Conservation (phyloP, 768 basidiomycete genomes). For the Lentinula sp. region DNA sequence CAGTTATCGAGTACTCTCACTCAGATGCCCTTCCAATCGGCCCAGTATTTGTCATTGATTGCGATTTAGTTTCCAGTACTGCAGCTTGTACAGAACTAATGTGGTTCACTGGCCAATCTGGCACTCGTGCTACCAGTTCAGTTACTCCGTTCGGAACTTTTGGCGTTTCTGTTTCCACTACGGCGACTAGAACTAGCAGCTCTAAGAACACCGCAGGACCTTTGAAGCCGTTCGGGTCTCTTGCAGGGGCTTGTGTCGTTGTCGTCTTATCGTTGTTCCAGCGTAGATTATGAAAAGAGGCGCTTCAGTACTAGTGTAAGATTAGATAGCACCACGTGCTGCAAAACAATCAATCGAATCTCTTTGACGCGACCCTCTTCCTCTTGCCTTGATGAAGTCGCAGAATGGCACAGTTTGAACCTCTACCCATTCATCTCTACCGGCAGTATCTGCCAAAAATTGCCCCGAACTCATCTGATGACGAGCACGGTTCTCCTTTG, state of each 20-base stretch:
- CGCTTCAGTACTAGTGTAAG: neutral
- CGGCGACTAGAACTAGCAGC: neutral
- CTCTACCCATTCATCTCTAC: neutral
- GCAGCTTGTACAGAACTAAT: neutral
- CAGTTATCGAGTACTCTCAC: neutral
- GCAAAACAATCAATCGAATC: neutral
- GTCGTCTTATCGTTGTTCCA: neutral
- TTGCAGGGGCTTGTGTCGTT: neutral
- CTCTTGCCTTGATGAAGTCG: neutral
- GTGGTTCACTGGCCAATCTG: neutral
- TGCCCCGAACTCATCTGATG: neutral
- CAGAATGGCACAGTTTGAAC: constrained; percentile 3
- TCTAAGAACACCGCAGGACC: neutral
- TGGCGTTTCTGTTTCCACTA: neutral
- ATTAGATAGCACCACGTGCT: neutral
- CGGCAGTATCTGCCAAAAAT: neutral
- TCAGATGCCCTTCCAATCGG: neutral
- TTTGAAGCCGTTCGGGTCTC: neutral
- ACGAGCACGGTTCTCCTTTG: constrained; percentile 28
- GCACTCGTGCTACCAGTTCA: neutral
- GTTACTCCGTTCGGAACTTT: neutral
- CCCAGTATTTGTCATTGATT: neutral
- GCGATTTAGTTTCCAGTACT: neutral
- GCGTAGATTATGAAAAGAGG: no score
- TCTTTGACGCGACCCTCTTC: neutral